phyloP scores from a whole-genome alignment of 2,329 filamentous ascomycete genomes.

The Fulvia fulva region DNA sequence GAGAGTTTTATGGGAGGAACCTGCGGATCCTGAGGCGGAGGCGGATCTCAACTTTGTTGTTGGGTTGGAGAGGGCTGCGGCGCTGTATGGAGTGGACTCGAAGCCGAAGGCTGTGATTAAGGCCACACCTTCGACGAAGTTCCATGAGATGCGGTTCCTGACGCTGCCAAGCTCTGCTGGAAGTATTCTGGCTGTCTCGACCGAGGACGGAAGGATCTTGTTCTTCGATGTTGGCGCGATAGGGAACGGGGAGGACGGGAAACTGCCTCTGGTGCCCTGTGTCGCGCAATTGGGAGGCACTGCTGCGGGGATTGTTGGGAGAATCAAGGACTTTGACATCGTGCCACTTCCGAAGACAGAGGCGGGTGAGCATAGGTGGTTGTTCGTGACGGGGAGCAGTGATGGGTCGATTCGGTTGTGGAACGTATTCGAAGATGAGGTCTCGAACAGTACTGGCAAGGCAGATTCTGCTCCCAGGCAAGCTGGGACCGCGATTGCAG shows the following conservation, averaged over 20 bases:
- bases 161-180: slow-evolving; percentile 42
- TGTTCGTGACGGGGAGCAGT: slow-evolving; percentile 73
- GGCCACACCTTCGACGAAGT: slow-evolving; percentile 64
- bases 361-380: slow-evolving; percentile 37
- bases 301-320: slow-evolving; percentile 58
- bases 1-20: slow-evolving; percentile 71
- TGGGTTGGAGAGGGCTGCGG: slow-evolving; percentile 77
- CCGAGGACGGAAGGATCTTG: slow-evolving; percentile 82
- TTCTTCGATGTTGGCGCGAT: slow-evolving; percentile 65
- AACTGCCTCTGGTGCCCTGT: slow-evolving; percentile 37
- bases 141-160: slow-evolving; percentile 78
- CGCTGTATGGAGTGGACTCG: slow-evolving; percentile 86
- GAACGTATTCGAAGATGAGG: slow-evolving; percentile 37
- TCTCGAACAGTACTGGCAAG: neutral
- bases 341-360: slow-evolving; percentile 44
- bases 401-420: slow-evolving; percentile 83
- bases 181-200: slow-evolving; percentile 67
- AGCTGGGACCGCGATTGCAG: slow-evolving; percentile 66
- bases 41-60: slow-evolving; percentile 81
- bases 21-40: slow-evolving; percentile 25
- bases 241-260: slow-evolving; percentile 24
- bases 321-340: slow-evolving; percentile 86
- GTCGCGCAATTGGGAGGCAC: slow-evolving; percentile 73
- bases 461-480: slow-evolving; percentile 34
- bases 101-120: slow-evolving; percentile 71